A percentile compares a stretch with the other conserved stretches of the same genome.
Evolutionary conservation across 1,139 yeast species (phyloP).

Genomic region (Hyphopichia wangnamkhiaoensis): DNA sequence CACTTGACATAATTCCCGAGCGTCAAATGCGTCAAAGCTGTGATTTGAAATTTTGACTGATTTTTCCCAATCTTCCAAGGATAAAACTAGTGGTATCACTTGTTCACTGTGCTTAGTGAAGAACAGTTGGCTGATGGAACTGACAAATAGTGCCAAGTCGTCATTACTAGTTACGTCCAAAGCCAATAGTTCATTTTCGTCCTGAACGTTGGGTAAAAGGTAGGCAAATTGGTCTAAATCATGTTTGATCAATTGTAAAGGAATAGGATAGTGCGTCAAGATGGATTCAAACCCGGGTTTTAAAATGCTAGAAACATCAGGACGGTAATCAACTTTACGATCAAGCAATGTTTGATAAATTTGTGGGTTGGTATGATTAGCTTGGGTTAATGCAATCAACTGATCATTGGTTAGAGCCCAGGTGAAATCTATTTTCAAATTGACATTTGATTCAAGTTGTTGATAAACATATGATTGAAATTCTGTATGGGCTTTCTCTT

Average conservation of each 20-base stretch:
- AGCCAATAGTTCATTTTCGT: background rate
- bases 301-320: background rate
- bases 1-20: constrained; percentile 1
- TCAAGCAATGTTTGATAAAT: constrained; percentile 6
- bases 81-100: background rate
- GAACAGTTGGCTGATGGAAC: constrained; percentile 1
- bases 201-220: background rate
- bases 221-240: background rate
- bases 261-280: background rate
- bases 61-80: constrained; percentile 2
- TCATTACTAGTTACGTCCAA: background rate
- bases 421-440: constrained; percentile 10
- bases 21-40: constrained; percentile 8
- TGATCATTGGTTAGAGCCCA: constrained; percentile 27
- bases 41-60: constrained; percentile 11
- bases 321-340: constrained; percentile 2
- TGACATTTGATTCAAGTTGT: constrained; percentile 11
- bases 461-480: constrained; percentile 13
- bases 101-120: background rate
- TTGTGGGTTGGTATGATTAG: background rate
- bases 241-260: background rate
- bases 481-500: constrained; percentile 10
- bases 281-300: constrained; percentile 2
- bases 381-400: background rate
- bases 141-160: background rate